These are phyloP conservation scores for Aegilops sharonensis DNA, from an alignment of 176 grass and related monocot species.

Conservation along the genomic window DNA sequence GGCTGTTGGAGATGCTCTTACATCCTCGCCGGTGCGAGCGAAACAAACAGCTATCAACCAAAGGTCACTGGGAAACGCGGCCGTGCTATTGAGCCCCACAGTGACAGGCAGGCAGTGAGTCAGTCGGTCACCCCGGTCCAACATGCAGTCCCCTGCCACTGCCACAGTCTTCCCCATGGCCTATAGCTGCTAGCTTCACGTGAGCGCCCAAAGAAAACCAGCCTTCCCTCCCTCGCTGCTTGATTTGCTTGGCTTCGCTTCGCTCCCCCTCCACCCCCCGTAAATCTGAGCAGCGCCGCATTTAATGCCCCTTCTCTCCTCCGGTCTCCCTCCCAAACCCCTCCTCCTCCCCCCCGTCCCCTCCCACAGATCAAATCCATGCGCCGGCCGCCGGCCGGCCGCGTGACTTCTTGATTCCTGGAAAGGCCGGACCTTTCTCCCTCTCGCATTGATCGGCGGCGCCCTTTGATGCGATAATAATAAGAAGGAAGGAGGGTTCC, in stretches of 20 bases:
- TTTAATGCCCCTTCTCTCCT: slow-evolving; percentile 41
- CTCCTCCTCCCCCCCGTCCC: not conserved
- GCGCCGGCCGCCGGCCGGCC: not conserved
- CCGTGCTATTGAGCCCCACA: slow-evolving; percentile 1
- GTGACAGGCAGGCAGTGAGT: slow-evolving; percentile 16
- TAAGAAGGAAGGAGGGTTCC: not conserved
- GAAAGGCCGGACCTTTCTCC: not conserved
- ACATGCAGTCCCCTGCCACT: not conserved
- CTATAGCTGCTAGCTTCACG: slow-evolving; percentile 42
- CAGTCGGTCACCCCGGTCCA: not conserved
- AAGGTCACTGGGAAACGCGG: slow-evolving; percentile 8
- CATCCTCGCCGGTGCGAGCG: not conserved
- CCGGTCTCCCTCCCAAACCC: slow-evolving; percentile 10
- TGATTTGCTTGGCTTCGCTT: slow-evolving; percentile 7
- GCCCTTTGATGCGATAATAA: not conserved
- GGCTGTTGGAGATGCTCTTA: too few species aligned
- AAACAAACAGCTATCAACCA: slow-evolving; percentile 7
- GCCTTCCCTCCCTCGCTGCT: not conserved
- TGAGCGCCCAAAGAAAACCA: slow-evolving; percentile 26
- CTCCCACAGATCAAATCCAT: slow-evolving; percentile 37
- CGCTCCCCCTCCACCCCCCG: not conserved
- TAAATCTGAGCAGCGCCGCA: slow-evolving; percentile 50
- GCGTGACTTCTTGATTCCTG: slow-evolving; percentile 1
- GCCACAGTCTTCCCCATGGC: slow-evolving; percentile 26
- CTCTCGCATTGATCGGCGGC: slow-evolving; percentile 23